phyloP scores from a whole-genome alignment of 495 filamentous ascomycete species.

The Sphaerosporella brunnea region DNA sequence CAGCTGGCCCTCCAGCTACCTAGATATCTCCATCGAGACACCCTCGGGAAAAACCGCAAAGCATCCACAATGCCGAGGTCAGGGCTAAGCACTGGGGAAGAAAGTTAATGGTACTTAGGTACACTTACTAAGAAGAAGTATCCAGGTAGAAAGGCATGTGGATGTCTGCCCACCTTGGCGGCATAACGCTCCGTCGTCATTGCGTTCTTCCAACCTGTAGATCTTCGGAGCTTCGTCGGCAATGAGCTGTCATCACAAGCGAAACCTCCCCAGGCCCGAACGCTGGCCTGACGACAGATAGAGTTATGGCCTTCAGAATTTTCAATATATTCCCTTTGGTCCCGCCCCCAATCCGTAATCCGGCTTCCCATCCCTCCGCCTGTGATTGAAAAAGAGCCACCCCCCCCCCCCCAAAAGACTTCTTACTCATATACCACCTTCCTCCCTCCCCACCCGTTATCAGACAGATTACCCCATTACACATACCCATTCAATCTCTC shows the following conservation, averaged over 20 bases:
- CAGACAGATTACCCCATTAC: not conserved
- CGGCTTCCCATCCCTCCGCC: too few species aligned
- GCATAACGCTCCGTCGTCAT: not conserved
- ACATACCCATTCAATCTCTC: not conserved
- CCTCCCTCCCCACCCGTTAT: not conserved
- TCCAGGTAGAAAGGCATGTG: not conserved
- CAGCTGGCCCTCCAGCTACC: not conserved
- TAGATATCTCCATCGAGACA: not conserved
- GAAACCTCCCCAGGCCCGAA: constrained; percentile 4
- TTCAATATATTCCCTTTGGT: too few species aligned
- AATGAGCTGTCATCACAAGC: constrained; percentile 3
- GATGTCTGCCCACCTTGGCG: not conserved
- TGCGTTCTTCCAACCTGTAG: not conserved
- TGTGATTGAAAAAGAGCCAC: too few species aligned
- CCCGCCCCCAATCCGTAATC: too few species aligned
- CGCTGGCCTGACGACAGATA: not conserved
- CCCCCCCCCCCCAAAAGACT: not conserved
- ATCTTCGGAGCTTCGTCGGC: constrained; percentile 3
- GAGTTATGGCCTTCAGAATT: too few species aligned
- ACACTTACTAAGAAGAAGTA: too few species aligned
- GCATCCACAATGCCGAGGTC: not conserved
- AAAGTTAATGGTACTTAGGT: not conserved
- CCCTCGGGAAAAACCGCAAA: constrained; percentile 3
- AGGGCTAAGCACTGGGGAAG: not conserved
- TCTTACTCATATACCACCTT: not conserved